These are phyloP conservation scores for Debaryomycetaceae sp. DNA, from an alignment of 1,139 yeast species.

Conservation along the genomic window DNA sequence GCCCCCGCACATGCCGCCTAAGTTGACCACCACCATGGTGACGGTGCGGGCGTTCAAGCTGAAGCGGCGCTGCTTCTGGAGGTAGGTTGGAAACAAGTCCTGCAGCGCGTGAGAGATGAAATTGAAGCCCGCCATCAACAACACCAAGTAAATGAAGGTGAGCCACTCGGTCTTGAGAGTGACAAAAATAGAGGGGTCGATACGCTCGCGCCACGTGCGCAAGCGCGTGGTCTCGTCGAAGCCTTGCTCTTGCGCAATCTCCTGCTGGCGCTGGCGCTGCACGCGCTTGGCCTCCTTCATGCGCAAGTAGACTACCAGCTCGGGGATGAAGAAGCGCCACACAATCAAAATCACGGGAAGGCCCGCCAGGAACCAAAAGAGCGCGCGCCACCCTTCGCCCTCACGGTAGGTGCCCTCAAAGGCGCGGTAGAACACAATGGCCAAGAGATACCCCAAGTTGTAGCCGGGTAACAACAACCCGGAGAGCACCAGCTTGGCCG, in stretches of 20 bases:
- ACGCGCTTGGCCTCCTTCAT: constrained; percentile 13
- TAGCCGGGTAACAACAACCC: constrained; percentile 72
- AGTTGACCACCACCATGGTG: constrained; percentile 41
- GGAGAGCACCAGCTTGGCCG: constrained; percentile 58
- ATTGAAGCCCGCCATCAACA: constrained; percentile 47
- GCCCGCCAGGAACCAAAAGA: constrained; percentile 79
- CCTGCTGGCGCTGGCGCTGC: constrained; percentile 14
- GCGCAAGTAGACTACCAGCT: constrained; percentile 50
- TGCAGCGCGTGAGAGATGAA: constrained; percentile 55
- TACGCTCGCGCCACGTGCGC: constrained; percentile 6
- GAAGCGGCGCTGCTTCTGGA: constrained; percentile 34
- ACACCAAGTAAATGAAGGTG: constrained; percentile 35
- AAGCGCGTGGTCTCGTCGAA: constrained; percentile 5
- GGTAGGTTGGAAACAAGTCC: constrained; percentile 48
- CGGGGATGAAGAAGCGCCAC: constrained; percentile 56
- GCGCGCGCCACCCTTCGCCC: constrained; percentile 64
- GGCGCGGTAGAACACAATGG: constrained; percentile 60
- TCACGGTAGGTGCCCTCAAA: constrained; percentile 40
- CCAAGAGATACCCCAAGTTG: constrained; percentile 63
- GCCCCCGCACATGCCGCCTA: constrained; percentile 53
- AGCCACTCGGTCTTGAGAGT: constrained; percentile 35
- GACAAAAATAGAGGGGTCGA: constrained; percentile 13
- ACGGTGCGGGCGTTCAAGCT: constrained; percentile 36
- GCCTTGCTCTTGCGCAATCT: constrained; percentile 13
- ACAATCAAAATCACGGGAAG: constrained; percentile 53